Evolutionary conservation across 371 early-diverging fungal genomes (phyloP), one percentile per base, ranked within the genome.

Genomic region (Neoconidiobolus thromboides): DNA sequence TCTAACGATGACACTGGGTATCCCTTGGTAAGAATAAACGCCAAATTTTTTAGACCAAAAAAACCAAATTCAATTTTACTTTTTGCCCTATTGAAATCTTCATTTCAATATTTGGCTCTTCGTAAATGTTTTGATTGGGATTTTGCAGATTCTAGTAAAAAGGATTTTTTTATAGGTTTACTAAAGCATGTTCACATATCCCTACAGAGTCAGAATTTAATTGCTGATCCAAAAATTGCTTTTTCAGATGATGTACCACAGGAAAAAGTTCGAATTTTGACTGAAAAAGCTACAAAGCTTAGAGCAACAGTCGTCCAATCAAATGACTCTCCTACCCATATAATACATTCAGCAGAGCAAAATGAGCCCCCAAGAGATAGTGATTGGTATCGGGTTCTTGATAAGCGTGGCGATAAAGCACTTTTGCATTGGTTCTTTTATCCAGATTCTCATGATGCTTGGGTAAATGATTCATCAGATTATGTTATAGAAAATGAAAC

Each of bases 371-470:
- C 68, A 41, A 71, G 69, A 43, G 64, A 72, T n/a, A 67, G 62
- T 2, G 82, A 78, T 53, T 85, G 81, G 83, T 82, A 81, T 67
- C 79, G 89, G 39, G 80, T 83, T 36, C 65, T 89, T 47, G 83
- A 82, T 58, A 83, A 80, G 63, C 71, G 73, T 53, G 78, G 75
- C 42, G 75, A 72, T n/a, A 73, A 71, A 46, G 85, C 80, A 2
- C 69, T 83, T 3, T 75, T 89, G 0, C 90, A 89, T 66, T 83
- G 85, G 80, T 83, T 85, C 82, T 85, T 84, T 65, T 79, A 81
- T 62, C 90, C 90, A 2, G 87, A 86, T 63, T 87, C 90, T 2
- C 80, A 81, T 64, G 90, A 89, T 58, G 76, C 73, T 36, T 89
- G 90, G 90, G 64, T 87, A 5, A 67, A 75, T 2, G 82, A 83